Evolutionary conservation across 208 protist species (phyloP).

Genomic region (Leishmania amazonensis): DNA sequence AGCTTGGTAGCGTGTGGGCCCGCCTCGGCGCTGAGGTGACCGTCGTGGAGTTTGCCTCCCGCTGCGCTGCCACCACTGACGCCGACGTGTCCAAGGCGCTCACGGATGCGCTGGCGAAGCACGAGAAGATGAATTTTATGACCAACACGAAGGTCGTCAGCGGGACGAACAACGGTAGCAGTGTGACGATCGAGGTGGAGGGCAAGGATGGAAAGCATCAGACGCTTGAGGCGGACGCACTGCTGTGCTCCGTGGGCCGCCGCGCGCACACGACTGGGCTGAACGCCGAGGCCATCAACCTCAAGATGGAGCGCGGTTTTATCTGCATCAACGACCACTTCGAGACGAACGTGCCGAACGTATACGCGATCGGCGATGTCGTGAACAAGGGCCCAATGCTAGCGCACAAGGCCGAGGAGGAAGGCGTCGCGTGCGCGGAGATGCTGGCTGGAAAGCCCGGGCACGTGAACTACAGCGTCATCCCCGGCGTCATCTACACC

Average conservation of each 20-base stretch:
- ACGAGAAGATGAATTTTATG: constrained; percentile 93
- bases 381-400: constrained; percentile 99
- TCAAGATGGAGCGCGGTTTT: constrained; percentile 92
- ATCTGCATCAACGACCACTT: constrained; percentile 96
- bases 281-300: constrained; percentile 93
- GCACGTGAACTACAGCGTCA: constrained; percentile 98
- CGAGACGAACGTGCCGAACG: constrained; percentile 92
- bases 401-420: constrained; percentile 99
- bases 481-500: constrained; percentile 99
- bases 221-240: constrained; percentile 90
- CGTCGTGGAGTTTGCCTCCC: constrained; percentile 97
- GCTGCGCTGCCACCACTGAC: constrained; percentile 91
- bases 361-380: constrained; percentile 99
- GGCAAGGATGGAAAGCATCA: constrained; percentile 88
- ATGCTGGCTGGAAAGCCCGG: constrained; percentile 90
- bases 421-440: constrained; percentile 97
- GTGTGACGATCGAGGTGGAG: constrained; percentile 91
- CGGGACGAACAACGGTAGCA: constrained; percentile 73
- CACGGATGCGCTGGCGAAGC: constrained; percentile 79
- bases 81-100: constrained; percentile 83
- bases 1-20: constrained; percentile 98
- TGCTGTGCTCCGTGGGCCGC: constrained; percentile 97
- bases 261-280: constrained; percentile 95
- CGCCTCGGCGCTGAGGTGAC: constrained; percentile 98
- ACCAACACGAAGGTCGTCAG: constrained; percentile 91